phyloP scores from a whole-genome alignment of 2,329 filamentous ascomycete genomes.

The Aspergillus arachidicola region DNA sequence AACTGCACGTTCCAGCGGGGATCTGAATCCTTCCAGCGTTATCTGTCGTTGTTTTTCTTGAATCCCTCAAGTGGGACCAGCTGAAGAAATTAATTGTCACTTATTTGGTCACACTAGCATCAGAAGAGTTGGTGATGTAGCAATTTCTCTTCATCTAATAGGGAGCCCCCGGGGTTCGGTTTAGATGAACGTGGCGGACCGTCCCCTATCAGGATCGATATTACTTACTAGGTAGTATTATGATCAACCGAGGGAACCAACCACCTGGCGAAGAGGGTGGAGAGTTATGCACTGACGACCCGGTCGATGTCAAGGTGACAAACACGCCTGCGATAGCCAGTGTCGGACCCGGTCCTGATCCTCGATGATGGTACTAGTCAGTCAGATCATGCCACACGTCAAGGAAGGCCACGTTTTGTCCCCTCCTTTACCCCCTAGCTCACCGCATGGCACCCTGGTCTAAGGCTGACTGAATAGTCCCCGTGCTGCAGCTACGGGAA shows the following conservation, averaged over 20 bases:
- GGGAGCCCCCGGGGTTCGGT: neutral
- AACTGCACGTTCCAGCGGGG: neutral
- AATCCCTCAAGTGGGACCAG: neutral
- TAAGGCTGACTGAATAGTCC: neutral
- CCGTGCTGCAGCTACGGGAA: neutral
- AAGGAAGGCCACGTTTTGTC: constrained; percentile 11
- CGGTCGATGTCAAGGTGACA: neutral
- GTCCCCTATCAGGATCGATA: neutral
- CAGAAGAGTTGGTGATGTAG: neutral
- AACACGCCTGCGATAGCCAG: neutral
- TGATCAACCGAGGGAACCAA: neutral
- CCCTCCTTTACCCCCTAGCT: neutral
- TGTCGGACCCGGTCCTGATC: neutral
- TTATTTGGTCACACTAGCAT: neutral
- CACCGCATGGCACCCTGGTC: constrained; percentile 14
- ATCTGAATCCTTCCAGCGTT: neutral
- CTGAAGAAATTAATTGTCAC: neutral
- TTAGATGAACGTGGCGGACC: constrained; percentile 1
- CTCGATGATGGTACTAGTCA: neutral
- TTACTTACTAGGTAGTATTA: neutral
- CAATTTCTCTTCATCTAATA: neutral
- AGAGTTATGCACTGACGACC: neutral
- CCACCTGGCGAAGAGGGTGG: neutral
- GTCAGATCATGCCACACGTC: constrained; percentile 6
- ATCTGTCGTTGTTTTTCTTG: neutral